Evolutionary conservation across 2,329 filamentous ascomycete species (phyloP), one percentile per base, ranked within the genome.

Genomic region (Bipolaris victoriae): DNA sequence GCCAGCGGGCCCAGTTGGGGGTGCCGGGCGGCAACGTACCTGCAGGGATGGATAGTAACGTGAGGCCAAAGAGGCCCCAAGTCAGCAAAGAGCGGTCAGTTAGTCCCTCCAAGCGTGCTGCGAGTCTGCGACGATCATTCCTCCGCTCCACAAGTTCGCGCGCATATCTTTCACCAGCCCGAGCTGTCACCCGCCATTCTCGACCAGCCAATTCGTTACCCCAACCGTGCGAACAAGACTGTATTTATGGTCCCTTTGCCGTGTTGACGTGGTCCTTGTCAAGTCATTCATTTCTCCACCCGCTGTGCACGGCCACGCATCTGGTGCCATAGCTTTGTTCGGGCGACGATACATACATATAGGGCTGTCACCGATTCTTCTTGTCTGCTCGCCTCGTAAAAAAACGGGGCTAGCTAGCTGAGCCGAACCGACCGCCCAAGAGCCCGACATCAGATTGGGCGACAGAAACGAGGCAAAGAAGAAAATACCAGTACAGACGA

Each of bases 131-230:
- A 35, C 57, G 61, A 65, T 62, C 65, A 59, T 31, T 54, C 47
- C 57, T 39, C 24, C 29, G 58, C 64, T 70, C 67, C 67, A 70
- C 67, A 66, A 62, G 67, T 70, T 70, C 66, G 64, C 66, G 62
- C 60, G 56, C 62, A 53, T 52, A 53, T 50, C 49, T 46, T 58
- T 51, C 52, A 54, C 48, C 49, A 49, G 49, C 45, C 52, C 46
- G 52, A 45, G 49, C 41, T 54, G 47, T 52, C 55, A 40, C 41
- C 49, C 52, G 26, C 47, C 47, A 31, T 35, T 37, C 26, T 41
- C 24, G 15, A 55, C 37, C 39, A 40, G 20, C 46, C 26, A 15
- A 13, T 43, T 48, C 52, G 10, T n/a, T 49, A 49, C 57, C 60
- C 61, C 62, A 66, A 61, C 63, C 63, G 65, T 65, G 62, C 49